phyloP scores from a whole-genome alignment of 176 grass and related monocot genomes.

The Cocos nucifera region DNA sequence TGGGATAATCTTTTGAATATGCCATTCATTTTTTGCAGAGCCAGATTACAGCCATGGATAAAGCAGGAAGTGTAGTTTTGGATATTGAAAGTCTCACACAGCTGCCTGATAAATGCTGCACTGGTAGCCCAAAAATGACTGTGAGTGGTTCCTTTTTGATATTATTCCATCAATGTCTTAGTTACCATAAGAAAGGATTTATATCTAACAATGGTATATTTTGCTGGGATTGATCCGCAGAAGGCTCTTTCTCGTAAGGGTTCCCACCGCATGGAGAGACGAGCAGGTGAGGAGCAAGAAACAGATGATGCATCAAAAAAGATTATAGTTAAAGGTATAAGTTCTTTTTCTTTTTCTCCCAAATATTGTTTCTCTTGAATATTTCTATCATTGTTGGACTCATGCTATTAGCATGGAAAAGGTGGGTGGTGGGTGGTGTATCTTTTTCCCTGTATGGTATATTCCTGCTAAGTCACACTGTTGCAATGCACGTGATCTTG shows the following conservation, averaged over 20 bases:
- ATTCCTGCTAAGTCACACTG: no score
- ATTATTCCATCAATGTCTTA: not conserved
- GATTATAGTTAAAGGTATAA: conserved; percentile 64
- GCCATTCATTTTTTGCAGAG: conserved; percentile 18
- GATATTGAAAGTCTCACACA: conserved; percentile 77
- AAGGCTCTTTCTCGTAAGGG: conserved; percentile 85
- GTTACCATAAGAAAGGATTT: not conserved
- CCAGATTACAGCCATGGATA: conserved; percentile 61
- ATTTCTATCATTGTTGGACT: not conserved
- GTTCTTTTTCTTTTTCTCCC: not conserved
- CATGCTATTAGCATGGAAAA: no score
- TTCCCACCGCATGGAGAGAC: conserved; percentile 63
- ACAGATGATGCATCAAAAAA: conserved; percentile 57
- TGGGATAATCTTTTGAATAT: not conserved
- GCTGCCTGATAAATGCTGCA: conserved; percentile 65
- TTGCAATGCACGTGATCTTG: no score
- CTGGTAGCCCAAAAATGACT: conserved; percentile 70
- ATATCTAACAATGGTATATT: no score
- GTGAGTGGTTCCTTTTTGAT: conserved; percentile 22
- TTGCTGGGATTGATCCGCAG: conserved; percentile 24
- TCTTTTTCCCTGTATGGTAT: no score
- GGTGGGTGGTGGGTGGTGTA: no score
- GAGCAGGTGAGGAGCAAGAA: conserved; percentile 56
- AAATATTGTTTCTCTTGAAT: not conserved
- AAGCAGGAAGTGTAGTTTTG: conserved; percentile 49